Evolutionary conservation across 306 rosid genomes (phyloP).

Genomic region (Dalbergia cochinchinensis): DNA sequence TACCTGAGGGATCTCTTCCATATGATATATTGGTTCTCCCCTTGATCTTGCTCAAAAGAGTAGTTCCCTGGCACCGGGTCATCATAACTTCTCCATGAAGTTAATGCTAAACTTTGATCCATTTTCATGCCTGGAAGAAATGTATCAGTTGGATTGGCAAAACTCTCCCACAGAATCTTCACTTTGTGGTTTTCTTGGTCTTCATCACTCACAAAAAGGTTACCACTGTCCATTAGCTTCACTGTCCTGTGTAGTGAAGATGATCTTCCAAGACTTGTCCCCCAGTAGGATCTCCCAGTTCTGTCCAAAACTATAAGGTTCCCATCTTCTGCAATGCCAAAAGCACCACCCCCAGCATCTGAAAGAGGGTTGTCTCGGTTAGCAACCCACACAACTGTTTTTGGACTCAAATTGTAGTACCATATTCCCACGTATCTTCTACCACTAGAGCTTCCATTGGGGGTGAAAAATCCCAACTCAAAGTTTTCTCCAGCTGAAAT

Average conservation of each 20-base stretch:
- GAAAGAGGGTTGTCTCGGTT: conserved; percentile 69
- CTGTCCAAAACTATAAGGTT: conserved; percentile 67
- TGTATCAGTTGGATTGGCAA: conserved; percentile 77
- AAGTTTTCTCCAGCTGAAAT: conserved; percentile 70
- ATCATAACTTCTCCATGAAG: conserved; percentile 72
- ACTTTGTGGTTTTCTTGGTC: conserved; percentile 43
- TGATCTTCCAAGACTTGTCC: conserved; percentile 59
- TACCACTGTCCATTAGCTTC: conserved; percentile 74
- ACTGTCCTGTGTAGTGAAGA: conserved; percentile 43
- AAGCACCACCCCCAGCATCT: conserved; percentile 60
- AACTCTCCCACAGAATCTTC: conserved; percentile 73
- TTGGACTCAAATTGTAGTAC: conserved; percentile 65
- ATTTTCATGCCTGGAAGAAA: conserved; percentile 90
- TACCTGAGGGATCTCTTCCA: conserved; percentile 79
- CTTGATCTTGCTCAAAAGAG: conserved; percentile 71
- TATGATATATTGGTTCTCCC: conserved; percentile 60
- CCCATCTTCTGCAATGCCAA: conserved; percentile 67
- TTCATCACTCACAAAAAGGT: conserved; percentile 60
- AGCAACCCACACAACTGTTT: conserved; percentile 79
- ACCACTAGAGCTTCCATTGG: conserved; percentile 63
- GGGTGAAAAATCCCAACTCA: conserved; percentile 76
- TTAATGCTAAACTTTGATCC: conserved; percentile 58
- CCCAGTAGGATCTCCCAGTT: conserved; percentile 58
- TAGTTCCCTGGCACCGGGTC: conserved; percentile 79
- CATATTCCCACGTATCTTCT: conserved; percentile 84